Conservation (phyloP, 371 early-diverging fungal species). For the Capillidium rhysosporum region DNA sequence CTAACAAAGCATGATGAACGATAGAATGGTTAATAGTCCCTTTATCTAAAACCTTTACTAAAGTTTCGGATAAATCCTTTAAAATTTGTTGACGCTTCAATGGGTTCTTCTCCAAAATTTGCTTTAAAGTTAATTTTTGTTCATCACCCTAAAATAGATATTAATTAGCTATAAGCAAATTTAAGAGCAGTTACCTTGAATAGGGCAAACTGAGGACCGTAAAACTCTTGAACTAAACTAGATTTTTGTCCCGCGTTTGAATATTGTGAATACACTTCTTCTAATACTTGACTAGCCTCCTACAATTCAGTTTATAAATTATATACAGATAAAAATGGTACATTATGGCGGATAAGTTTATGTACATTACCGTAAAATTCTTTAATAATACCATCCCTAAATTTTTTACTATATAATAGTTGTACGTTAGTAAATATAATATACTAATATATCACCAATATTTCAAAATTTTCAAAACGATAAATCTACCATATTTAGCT, state of each 20-base stretch:
- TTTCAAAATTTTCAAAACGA: slow-evolving; percentile 68
- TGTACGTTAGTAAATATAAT: not conserved
- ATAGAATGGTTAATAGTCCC: slow-evolving; percentile 65
- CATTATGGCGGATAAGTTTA: slow-evolving; percentile 36
- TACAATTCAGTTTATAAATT: slow-evolving; percentile 12
- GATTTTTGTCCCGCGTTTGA: slow-evolving; percentile 57
- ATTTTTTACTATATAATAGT: slow-evolving; percentile 31
- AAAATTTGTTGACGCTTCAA: not conserved
- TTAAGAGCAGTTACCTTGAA: slow-evolving; percentile 31
- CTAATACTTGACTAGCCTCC: slow-evolving; percentile 65
- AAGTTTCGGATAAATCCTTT: slow-evolving; percentile 34
- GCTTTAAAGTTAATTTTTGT: not conserved
- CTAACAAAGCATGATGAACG: slow-evolving; percentile 68
- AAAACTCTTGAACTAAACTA: slow-evolving; percentile 73
- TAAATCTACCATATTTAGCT: slow-evolving; percentile 74
- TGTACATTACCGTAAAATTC: slow-evolving; percentile 68
- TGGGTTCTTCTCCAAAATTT: not conserved
- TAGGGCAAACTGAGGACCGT: slow-evolving; percentile 75
- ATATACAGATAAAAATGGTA: not conserved
- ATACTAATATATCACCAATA: slow-evolving; percentile 35
- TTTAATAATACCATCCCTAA: slow-evolving; percentile 46
- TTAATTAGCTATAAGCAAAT: not conserved
- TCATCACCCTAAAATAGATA: not conserved
- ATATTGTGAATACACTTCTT: slow-evolving; percentile 64
- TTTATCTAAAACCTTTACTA: slow-evolving; percentile 60